phyloP scores from a whole-genome alignment of 495 filamentous ascomycete species.

The Aspergillus carlsbadensis region DNA sequence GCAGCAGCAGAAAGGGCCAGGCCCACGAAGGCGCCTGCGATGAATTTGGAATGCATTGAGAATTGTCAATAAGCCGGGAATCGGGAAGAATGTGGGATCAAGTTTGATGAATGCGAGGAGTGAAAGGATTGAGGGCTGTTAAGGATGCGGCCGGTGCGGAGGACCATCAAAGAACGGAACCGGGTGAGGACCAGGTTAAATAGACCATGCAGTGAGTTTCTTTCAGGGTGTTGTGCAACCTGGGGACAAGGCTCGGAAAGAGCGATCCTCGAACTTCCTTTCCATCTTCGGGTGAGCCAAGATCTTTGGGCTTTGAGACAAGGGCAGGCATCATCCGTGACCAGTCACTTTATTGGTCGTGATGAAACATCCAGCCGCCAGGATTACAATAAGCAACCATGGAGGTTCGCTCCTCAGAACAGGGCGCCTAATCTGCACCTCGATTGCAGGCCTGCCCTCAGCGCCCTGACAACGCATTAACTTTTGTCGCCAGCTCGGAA shows the following conservation, averaged over 20 bases:
- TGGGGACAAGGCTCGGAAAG: neutral
- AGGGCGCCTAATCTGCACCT: no score
- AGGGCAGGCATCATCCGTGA: neutral
- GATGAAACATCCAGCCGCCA: neutral
- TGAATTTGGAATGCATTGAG: slow-evolving; percentile 19
- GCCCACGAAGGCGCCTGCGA: slow-evolving; percentile 41
- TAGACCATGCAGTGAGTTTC: no score
- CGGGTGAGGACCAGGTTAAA: neutral
- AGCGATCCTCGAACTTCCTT: neutral
- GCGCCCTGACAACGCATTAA: neutral
- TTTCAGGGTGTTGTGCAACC: neutral
- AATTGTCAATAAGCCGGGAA: neutral
- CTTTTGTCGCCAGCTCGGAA: no score
- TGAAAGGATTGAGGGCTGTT: no score
- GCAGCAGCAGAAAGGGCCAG: slow-evolving; percentile 38
- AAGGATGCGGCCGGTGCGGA: no score
- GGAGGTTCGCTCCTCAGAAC: neutral
- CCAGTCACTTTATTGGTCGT: neutral
- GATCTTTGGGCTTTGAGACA: neutral
- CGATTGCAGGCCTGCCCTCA: no score
- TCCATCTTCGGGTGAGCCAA: neutral
- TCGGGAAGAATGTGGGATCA: neutral
- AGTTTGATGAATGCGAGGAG: neutral
- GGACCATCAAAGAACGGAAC: no score
- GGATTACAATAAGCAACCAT: neutral